phyloP scores from a whole-genome alignment of 805 yeast species.

The Starmera dryadoides region DNA sequence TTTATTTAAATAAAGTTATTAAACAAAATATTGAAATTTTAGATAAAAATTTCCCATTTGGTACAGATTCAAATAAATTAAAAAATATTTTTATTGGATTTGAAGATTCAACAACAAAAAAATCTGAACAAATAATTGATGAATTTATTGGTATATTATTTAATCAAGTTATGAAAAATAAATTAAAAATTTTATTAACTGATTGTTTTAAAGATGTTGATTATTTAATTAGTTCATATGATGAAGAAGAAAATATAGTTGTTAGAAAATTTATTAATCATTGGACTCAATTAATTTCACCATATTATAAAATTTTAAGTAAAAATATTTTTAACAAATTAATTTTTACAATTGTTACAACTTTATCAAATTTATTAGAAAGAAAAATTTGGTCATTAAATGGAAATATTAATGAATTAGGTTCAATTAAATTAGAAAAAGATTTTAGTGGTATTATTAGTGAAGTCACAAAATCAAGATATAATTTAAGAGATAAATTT shows the following conservation, averaged over 20 bases:
- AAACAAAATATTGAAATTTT: conserved; percentile 24
- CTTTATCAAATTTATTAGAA: conserved; percentile 53
- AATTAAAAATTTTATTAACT: conserved; percentile 32
- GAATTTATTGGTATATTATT: conserved; percentile 37
- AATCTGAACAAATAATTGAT: conserved; percentile 23
- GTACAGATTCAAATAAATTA: conserved; percentile 23
- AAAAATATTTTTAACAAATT: conserved; percentile 45
- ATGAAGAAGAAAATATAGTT: conserved; percentile 27
- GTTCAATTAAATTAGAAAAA: conserved; percentile 50
- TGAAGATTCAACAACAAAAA: conserved; percentile 18
- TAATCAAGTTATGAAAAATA: conserved; percentile 39
- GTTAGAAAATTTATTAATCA: conserved; percentile 46
- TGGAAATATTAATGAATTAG: conserved; percentile 70
- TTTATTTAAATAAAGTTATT: conserved; percentile 40
- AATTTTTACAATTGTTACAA: conserved; percentile 40
- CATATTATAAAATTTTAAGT: conserved; percentile 55
- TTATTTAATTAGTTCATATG: conserved; percentile 18
- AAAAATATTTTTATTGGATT: conserved; percentile 18
- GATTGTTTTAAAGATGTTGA: conserved; percentile 29
- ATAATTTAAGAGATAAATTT: conserved; percentile 71
- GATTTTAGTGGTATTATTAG: conserved; percentile 49
- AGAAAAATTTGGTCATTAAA: conserved; percentile 59
- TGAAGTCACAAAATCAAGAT: conserved; percentile 63
- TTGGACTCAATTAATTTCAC: conserved; percentile 61
- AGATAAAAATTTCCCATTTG: conserved; percentile 30